phyloP scores from a whole-genome alignment of 192 early-diverging fungal species.

The Backusella luteola region DNA sequence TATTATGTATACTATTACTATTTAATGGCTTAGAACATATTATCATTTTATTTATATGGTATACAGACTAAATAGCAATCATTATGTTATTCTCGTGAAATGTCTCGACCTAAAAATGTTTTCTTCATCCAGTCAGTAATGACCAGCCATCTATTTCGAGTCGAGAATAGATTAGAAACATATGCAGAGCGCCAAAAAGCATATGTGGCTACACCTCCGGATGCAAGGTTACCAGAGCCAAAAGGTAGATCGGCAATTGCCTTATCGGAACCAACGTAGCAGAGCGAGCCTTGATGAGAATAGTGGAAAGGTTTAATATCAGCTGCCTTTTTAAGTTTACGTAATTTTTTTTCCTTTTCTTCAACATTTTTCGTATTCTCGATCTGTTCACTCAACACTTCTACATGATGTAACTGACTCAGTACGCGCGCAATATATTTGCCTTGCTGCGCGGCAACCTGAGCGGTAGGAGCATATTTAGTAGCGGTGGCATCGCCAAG shows the following conservation, averaged over 20 bases:
- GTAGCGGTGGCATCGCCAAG: conserved; percentile 77
- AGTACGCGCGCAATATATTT: conserved; percentile 78
- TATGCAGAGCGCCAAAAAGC: conserved; percentile 78
- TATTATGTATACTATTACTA: background rate
- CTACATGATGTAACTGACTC: conserved; percentile 53
- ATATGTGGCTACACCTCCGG: conserved; percentile 67
- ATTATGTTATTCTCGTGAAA: conserved; percentile 72
- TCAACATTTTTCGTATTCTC: conserved; percentile 1
- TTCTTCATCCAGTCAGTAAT: conserved; percentile 91
- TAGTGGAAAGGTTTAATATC: conserved; percentile 74
- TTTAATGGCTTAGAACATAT: background rate
- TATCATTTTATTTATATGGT: background rate
- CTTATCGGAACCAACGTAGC: conserved; percentile 86
- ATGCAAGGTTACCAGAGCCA: conserved; percentile 59
- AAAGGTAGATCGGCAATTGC: conserved; percentile 91
- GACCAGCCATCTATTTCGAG: conserved; percentile 80
- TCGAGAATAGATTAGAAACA: conserved; percentile 77
- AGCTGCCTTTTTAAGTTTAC: conserved; percentile 33
- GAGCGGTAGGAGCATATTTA: conserved; percentile 79
- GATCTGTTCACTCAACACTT: conserved; percentile 32
- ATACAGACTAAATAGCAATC: background rate
- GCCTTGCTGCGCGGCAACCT: conserved; percentile 88
- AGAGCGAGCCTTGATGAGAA: conserved; percentile 81
- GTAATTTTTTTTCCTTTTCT: conserved; percentile 26
- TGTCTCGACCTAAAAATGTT: conserved; percentile 87